Evolutionary conservation across 768 basidiomycete species (phyloP).

Genomic region (Phallus indusiatus): DNA sequence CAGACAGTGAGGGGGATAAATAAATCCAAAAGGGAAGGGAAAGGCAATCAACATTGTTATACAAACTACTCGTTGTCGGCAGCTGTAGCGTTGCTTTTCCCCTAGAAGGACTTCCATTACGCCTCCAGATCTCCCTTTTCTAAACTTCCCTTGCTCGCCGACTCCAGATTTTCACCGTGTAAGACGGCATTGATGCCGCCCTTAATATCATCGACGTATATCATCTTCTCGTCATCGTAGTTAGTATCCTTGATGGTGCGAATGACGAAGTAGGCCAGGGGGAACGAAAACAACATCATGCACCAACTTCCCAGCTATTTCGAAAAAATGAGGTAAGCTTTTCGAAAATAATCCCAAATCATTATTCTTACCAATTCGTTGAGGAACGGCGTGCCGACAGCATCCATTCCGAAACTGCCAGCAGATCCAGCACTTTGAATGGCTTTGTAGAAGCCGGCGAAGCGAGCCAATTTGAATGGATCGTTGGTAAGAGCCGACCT

Average conservation of each 20-base stretch:
- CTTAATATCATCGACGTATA: conserved; percentile 5
- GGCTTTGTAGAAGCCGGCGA: conserved; percentile 36
- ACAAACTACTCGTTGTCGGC: no score
- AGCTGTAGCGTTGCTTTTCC: no score
- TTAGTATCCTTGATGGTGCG: conserved; percentile 28
- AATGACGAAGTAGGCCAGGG: conserved; percentile 25
- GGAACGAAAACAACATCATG: conserved; percentile 27
- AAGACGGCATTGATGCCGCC: background rate
- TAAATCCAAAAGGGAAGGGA: no score
- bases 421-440: conserved; percentile 19
- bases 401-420: conserved; percentile 37
- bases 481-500: conserved; percentile 36
- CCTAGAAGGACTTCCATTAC: no score
- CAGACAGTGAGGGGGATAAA: no score
- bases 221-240: conserved; percentile 24
- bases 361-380: conserved; percentile 29
- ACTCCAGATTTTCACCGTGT: background rate
- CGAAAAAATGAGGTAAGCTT: background rate
- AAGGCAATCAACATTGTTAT: no score
- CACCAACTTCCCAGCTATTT: conserved; percentile 24
- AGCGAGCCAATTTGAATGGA: conserved; percentile 35
- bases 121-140: no score
- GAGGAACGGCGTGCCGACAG: conserved; percentile 31
- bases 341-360: background rate
- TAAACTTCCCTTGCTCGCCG: no score